Conservation (phyloP, 2,329 filamentous ascomycete species). For the Diaporthe sp. region DNA sequence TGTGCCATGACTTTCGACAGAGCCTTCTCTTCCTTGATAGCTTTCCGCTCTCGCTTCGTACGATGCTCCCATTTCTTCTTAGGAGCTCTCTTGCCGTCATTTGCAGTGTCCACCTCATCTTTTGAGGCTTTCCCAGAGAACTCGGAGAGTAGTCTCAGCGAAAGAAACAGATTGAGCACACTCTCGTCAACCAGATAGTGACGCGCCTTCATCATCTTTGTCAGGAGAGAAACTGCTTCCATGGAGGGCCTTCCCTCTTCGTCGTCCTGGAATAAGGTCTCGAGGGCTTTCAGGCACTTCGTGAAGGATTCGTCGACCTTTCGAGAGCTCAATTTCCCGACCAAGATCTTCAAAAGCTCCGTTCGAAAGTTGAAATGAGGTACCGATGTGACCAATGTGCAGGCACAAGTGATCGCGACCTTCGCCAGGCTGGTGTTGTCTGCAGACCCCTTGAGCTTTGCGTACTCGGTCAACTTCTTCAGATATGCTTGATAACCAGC, state of each 20-base stretch:
- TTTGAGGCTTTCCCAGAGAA: slow-evolving; percentile 87
- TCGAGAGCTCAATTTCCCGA: slow-evolving; percentile 83
- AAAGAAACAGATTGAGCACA: slow-evolving; percentile 90
- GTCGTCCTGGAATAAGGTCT: slow-evolving; percentile 86
- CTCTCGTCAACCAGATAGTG: slow-evolving; percentile 87
- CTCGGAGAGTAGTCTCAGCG: slow-evolving; percentile 88
- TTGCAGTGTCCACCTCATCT: slow-evolving; percentile 74
- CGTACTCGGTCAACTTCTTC: slow-evolving; percentile 77
- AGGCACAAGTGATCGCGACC: slow-evolving; percentile 88
- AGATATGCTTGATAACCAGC: slow-evolving; percentile 88
- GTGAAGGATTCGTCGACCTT: slow-evolving; percentile 80
- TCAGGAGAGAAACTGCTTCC: slow-evolving; percentile 85
- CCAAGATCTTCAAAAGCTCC: slow-evolving; percentile 88
- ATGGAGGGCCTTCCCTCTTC: slow-evolving; percentile 91
- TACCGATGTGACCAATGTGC: slow-evolving; percentile 82
- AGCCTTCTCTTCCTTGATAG: slow-evolving; percentile 85
- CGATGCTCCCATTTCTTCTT: slow-evolving; percentile 87
- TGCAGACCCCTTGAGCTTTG: slow-evolving; percentile 63
- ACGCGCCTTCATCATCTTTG: slow-evolving; percentile 94
- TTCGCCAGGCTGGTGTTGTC: slow-evolving; percentile 69
- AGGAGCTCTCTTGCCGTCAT: slow-evolving; percentile 64
- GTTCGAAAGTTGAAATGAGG: slow-evolving; percentile 97
- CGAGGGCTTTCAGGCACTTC: slow-evolving; percentile 82
- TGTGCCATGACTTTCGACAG: slow-evolving; percentile 94
- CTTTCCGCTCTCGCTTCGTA: slow-evolving; percentile 88